Base-by-base conservation (phyloP, 2,329 filamentous ascomycete species). In the Cladosporium sp. region DNA sequence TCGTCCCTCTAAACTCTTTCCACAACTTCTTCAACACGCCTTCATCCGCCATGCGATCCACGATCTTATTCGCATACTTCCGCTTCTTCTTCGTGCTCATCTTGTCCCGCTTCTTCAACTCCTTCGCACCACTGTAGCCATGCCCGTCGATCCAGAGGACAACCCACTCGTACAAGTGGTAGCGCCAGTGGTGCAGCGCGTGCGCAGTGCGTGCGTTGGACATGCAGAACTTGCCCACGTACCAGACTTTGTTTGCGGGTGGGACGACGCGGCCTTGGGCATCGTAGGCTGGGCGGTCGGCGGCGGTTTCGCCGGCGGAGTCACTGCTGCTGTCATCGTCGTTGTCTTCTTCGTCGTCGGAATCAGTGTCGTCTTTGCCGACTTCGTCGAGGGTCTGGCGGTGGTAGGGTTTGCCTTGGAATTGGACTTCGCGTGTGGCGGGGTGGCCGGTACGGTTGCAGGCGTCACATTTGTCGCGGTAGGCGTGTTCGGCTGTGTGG, bases 121-220 rank as follows among this genome's bases (percentile, higher is more conserved):
- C 81, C 11, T 80, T 74, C 1, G 84, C 74, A 0, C 75, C 76
- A 62, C 88, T 78, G 63, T 87, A 80, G 0, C 84, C 85, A 60
- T 86, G 78, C 1, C 72, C 72, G 22, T 79, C 73, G 0, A 94
- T 82, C 55, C 82, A 84, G 28, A 81, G 79, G 22, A 88, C 78
- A 0, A 92, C 86, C 81, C 83, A 89, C 63, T 87, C 81, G 67
- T 89, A 87, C n/a, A 93, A 82, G 47, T 86, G 83, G 60, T 83
- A 84, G 59, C 87, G 87, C 90, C 90, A 92, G 73, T 94, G 90
- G 4, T 85, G 80, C 3, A 93, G 79, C 1, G 81, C 82, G 68
- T 93, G 89, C 0, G 88, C 87, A 39, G 86, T 86, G 63, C 85
- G 79, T 0, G 89, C 88, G 64, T 87, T 88, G 34, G 75, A 74